Percentiles rank a stretch among this genome's conserved stretches.
phyloP scores from a whole-genome alignment of 345 rosid species.

The Brassica rapa region DNA sequence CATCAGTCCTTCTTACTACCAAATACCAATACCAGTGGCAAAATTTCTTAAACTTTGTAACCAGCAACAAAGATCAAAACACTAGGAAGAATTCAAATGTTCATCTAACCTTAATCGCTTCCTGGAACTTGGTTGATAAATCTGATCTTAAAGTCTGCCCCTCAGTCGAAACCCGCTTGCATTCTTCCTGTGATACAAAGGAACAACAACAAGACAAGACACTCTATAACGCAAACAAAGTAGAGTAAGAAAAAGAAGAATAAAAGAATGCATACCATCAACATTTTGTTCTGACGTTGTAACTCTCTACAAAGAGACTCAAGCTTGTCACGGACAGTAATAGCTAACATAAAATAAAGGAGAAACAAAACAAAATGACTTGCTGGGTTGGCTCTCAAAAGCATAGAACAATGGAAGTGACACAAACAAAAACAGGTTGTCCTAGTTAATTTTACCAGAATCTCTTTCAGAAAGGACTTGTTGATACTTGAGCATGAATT shows the following conservation, averaged over 20 bases:
- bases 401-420: neutral
- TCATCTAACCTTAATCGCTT: constrained; percentile 81
- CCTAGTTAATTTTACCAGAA: constrained; percentile 50
- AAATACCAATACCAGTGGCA: neutral
- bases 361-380: neutral
- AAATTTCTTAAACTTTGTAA: neutral
- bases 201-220: neutral
- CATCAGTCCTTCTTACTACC: neutral
- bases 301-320: constrained; percentile 28
- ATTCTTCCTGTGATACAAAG: constrained; percentile 70
- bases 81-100: neutral
- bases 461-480: constrained; percentile 91
- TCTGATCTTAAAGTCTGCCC: constrained; percentile 87
- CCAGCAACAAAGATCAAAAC: neutral
- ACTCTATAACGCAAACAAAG: neutral
- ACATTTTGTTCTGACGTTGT: neutral
- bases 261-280: neutral
- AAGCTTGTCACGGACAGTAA: constrained; percentile 83
- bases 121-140: constrained; percentile 84
- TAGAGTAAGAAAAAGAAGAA: neutral
- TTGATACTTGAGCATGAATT: constrained; percentile 84
- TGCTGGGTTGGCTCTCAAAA: neutral
- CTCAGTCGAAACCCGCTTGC: constrained; percentile 85
- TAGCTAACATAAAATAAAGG: constrained; percentile 49
- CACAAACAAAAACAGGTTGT: neutral